Evolutionary conservation across 2,329 filamentous ascomycete genomes (phyloP).

Genomic region (Exophiala dermatitidis): DNA sequence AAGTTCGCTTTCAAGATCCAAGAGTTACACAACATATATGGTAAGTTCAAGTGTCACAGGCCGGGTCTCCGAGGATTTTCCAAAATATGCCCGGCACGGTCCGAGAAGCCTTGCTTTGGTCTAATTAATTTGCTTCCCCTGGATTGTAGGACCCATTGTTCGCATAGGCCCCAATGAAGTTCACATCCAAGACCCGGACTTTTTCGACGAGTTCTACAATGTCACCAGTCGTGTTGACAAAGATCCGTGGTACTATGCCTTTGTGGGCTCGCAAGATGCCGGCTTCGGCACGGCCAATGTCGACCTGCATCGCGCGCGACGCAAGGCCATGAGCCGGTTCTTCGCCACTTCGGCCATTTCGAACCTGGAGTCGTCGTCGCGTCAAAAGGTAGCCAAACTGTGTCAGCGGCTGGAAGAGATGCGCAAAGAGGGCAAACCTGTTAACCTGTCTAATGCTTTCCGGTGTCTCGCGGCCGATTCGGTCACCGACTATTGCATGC

Average conservation of each 20-base stretch:
- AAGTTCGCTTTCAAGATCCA: conserved; percentile 34
- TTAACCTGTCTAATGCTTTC: conserved; percentile 24
- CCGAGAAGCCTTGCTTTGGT: background rate
- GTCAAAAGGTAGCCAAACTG: conserved; percentile 18
- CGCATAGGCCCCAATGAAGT: conserved; percentile 24
- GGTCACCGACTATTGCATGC: conserved; percentile 25
- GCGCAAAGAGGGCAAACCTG: conserved; percentile 17
- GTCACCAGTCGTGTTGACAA: conserved; percentile 22
- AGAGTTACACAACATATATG: conserved; percentile 34
- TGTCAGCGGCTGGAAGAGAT: conserved; percentile 20
- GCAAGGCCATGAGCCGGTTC: conserved; percentile 33
- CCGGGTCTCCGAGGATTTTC: too few relatives aligned
- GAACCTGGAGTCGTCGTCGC: conserved; percentile 18
- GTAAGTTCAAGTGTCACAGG: conserved; percentile 15
- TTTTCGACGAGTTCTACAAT: conserved; percentile 25
- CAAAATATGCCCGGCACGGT: too few relatives aligned
- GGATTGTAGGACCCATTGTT: conserved; percentile 24
- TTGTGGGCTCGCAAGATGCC: conserved; percentile 26
- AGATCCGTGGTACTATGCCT: conserved; percentile 25
- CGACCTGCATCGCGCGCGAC: conserved; percentile 30
- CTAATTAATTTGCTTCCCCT: conserved; percentile 9
- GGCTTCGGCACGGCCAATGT: conserved; percentile 32
- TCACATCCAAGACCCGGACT: conserved; percentile 25
- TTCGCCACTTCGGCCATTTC: conserved; percentile 29
- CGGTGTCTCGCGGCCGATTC: conserved; percentile 25